Percentiles rank a stretch among this genome's conserved stretches.
Conservation (phyloP, 192 early-diverging fungal genomes). For the Backusella luteola region DNA sequence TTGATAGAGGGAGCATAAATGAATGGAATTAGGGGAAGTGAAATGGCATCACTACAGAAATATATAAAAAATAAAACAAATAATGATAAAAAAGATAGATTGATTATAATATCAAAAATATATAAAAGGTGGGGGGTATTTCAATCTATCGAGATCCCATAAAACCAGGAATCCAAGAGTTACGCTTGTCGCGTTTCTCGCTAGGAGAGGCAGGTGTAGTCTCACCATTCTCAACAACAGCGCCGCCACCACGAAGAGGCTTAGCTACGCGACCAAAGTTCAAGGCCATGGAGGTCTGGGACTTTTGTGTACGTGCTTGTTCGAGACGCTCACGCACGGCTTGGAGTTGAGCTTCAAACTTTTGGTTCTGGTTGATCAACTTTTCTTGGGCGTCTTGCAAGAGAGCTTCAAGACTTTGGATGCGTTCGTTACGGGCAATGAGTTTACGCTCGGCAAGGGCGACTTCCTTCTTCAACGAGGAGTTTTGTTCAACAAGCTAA, state of each 20-base stretch:
- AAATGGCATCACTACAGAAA: background rate
- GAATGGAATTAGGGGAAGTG: conserved; percentile 2
- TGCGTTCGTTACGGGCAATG: conserved; percentile 89
- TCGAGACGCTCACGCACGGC: conserved; percentile 77
- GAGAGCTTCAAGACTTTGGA: conserved; percentile 82
- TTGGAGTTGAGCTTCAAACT: conserved; percentile 82
- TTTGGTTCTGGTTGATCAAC: conserved; percentile 71
- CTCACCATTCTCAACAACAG: conserved; percentile 12
- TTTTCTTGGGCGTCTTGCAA: conserved; percentile 86
- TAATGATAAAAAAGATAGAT: background rate
- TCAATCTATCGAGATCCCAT: conserved; percentile 23
- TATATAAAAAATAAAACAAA: background rate
- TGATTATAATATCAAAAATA: background rate
- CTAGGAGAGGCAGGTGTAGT: conserved; percentile 25
- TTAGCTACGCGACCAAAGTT: conserved; percentile 71
- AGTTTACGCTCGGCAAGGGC: conserved; percentile 91
- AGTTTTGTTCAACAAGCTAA: conserved; percentile 93
- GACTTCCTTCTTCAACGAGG: conserved; percentile 92
- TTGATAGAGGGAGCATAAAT: background rate
- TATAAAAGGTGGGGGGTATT: background rate
- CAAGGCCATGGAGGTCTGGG: conserved; percentile 37
- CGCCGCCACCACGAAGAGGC: conserved; percentile 81
- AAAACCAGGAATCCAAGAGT: conserved; percentile 40
- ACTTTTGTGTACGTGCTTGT: conserved; percentile 62
- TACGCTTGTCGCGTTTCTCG: conserved; percentile 30